Evolutionary conservation across 2,329 filamentous ascomycete species (phyloP).

Genomic region (Gnomoniopsis smithogilvyi): DNA sequence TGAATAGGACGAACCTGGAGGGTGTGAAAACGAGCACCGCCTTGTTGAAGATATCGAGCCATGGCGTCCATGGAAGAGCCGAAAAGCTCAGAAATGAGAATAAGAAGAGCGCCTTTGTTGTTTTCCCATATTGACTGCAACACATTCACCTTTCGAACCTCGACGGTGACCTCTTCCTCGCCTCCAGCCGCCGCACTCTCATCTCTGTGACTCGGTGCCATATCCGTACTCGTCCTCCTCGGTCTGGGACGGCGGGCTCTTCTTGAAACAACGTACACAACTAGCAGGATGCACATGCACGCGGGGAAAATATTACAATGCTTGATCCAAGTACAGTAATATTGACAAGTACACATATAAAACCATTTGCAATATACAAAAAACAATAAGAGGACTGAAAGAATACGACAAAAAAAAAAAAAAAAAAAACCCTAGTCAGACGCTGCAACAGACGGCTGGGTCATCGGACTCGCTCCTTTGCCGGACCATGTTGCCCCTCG

Average conservation of each 20-base stretch:
- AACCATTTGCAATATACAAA: not conserved
- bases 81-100: conserved; percentile 13
- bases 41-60: conserved; percentile 15
- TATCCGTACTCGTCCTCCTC: not conserved
- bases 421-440: not conserved
- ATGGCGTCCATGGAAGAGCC: conserved; percentile 16
- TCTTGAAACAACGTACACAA: not conserved
- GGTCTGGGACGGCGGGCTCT: not conserved
- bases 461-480: not conserved
- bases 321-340: not conserved
- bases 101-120: conserved; percentile 16
- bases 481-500: not conserved
- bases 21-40: conserved; percentile 9
- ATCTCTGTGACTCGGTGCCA: not conserved
- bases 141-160: not conserved
- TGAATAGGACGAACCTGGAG: conserved; percentile 4
- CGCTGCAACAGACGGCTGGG: not conserved
- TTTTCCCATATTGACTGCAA: conserved; percentile 14
- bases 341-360: not conserved
- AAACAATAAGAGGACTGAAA: not conserved
- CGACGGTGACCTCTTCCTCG: not conserved
- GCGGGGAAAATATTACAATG: not conserved
- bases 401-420: not conserved
- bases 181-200: not conserved
- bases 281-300: not conserved